A percentile compares a stretch with the other conserved stretches of the same genome.
Conservation (phyloP, 202 grass and related monocot species). For the Bolboschoenoplectus hybrid region DNA sequence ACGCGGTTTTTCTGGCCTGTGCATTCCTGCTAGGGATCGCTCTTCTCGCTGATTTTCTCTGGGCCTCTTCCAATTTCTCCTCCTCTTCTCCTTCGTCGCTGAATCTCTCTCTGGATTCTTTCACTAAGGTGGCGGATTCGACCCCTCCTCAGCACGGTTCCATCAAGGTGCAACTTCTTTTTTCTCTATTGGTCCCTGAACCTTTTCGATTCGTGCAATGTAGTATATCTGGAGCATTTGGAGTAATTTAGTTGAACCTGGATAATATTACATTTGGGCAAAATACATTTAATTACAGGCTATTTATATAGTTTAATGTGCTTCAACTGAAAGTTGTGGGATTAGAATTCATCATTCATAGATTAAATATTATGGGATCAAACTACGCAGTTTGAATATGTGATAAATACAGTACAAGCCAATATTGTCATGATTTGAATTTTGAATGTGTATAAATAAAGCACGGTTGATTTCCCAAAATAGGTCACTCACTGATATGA, state of each 20-base stretch:
- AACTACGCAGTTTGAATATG: not conserved
- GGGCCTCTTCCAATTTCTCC: slow-evolving; percentile 43
- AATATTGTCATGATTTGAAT: not conserved
- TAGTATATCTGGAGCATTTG: not conserved
- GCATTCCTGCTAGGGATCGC: slow-evolving; percentile 42
- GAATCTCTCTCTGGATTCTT: slow-evolving; percentile 44
- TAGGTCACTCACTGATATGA: not conserved
- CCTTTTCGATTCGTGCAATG: not conserved
- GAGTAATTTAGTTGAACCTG: too few species aligned
- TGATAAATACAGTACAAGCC: not conserved
- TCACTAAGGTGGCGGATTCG: not conserved
- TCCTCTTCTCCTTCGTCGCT: slow-evolving; percentile 47
- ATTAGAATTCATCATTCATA: too few species aligned
- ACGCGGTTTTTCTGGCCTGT: slow-evolving; percentile 37
- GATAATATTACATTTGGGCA: too few species aligned
- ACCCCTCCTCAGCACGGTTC: not conserved
- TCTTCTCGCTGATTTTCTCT: slow-evolving; percentile 52
- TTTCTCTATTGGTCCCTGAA: not conserved
- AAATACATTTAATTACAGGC: too few species aligned
- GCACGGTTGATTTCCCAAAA: not conserved
- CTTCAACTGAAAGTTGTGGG: not conserved
- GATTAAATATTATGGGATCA: not conserved
- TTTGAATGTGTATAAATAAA: not conserved
- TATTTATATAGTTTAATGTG: not conserved
- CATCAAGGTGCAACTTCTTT: slow-evolving; percentile 1